Percentiles rank a stretch among this genome's conserved stretches.
These are phyloP conservation scores for Persicaria tinctoria DNA, from an alignment of 148 eudicot genomes.

Conservation along the genomic window DNA sequence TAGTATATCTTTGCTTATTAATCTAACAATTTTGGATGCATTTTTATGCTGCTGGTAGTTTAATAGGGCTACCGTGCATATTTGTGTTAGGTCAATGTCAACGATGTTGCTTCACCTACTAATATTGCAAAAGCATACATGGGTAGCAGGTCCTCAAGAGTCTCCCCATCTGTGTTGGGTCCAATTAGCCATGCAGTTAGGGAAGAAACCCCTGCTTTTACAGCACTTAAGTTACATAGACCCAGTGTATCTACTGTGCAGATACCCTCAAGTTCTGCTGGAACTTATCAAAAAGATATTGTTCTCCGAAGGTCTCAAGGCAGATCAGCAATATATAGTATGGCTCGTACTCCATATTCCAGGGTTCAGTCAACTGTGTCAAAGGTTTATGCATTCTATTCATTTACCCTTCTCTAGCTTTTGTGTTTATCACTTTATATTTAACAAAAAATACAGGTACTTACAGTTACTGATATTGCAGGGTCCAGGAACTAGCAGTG, in stretches of 20 bases:
- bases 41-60: neutral
- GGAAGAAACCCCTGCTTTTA: slow-evolving; percentile 31
- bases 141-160: slow-evolving; percentile 54
- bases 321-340: slow-evolving; percentile 72
- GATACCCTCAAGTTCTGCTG: slow-evolving; percentile 26
- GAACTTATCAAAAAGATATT: slow-evolving; percentile 46
- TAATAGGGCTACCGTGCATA: neutral
- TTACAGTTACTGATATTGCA: slow-evolving; percentile 14
- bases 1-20: neutral
- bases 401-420: neutral
- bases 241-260: slow-evolving; percentile 33
- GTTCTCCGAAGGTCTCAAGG: slow-evolving; percentile 69
- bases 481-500: slow-evolving; percentile 30
- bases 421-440: neutral
- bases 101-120: slow-evolving; percentile 67
- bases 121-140: slow-evolving; percentile 97
- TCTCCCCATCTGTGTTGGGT: slow-evolving; percentile 48
- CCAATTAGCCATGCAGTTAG: slow-evolving; percentile 35
- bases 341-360: slow-evolving; percentile 89
- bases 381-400: slow-evolving; percentile 29
- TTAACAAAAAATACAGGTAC: neutral
- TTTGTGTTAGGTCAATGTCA: slow-evolving; percentile 43
- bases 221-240: slow-evolving; percentile 21
- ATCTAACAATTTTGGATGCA: neutral
- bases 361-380: slow-evolving; percentile 33